A percentile compares a stretch with the other conserved stretches of the same genome.
Conservation (phyloP, 1,284 basidiomycete genomes). For the Apiotrichum gamsii region DNA sequence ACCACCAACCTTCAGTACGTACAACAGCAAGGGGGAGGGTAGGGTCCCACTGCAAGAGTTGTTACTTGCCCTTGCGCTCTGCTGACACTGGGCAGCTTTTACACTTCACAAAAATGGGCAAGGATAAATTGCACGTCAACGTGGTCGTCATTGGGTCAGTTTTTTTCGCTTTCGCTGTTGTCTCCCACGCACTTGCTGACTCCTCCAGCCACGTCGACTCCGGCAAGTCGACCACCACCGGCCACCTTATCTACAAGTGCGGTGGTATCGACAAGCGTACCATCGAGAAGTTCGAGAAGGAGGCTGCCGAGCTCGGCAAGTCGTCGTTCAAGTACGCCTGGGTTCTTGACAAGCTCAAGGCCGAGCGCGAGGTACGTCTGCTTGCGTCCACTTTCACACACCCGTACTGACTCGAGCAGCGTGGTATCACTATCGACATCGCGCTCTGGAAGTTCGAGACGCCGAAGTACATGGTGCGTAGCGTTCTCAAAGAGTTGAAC, state of each 20-base stretch:
- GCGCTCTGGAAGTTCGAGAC: constrained; percentile 98
- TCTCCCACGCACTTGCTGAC: too few relatives aligned
- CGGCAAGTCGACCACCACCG: constrained; percentile 94
- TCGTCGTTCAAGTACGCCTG: constrained; percentile 95
- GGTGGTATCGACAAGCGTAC: constrained; percentile 99
- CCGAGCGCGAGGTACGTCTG: constrained; percentile 97
- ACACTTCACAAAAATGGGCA: constrained; percentile 41
- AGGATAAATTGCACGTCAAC: constrained; percentile 36
- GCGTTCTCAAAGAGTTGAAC: too few relatives aligned
- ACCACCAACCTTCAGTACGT: too few relatives aligned
- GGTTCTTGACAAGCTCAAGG: constrained; percentile 99
- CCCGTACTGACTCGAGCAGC: too few relatives aligned
- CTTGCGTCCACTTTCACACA: too few relatives aligned
- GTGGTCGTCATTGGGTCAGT: constrained; percentile 69
- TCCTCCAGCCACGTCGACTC: constrained; percentile 25
- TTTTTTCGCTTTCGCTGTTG: constrained; percentile 39
- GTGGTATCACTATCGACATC: constrained; percentile 99
- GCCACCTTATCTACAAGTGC: constrained; percentile 99
- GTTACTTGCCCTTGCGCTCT: too few relatives aligned
- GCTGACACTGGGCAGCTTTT: too few relatives aligned
- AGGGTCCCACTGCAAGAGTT: too few relatives aligned
- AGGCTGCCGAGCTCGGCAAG: constrained; percentile 99
- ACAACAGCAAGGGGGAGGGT: too few relatives aligned
- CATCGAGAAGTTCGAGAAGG: constrained; percentile 99
- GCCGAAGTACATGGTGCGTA: constrained; percentile 76